Percentiles rank a stretch among this genome's conserved stretches.
Evolutionary conservation across 257 asterid genomes (phyloP).

Genomic region (Pogostemon cablin): DNA sequence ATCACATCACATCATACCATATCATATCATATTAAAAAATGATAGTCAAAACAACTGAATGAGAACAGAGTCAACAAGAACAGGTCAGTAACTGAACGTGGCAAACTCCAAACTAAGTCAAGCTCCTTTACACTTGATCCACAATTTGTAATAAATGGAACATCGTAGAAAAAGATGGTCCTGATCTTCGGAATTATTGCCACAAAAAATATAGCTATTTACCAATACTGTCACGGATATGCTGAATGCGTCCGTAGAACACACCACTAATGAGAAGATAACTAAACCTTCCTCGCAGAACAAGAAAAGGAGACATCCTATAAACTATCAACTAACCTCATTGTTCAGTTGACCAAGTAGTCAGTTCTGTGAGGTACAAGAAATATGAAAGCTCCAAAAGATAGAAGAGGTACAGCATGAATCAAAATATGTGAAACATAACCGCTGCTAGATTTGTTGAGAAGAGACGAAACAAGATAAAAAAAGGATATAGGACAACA

Average conservation of each 20-base stretch:
- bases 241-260: not conserved
- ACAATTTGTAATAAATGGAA: too few species aligned
- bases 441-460: not conserved
- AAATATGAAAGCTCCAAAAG: not conserved
- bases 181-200: not conserved
- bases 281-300: not conserved
- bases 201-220: not conserved
- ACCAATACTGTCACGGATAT: not conserved
- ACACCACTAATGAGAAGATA: not conserved
- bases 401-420: not conserved
- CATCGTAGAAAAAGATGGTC: not conserved
- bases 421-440: not conserved
- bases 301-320: not conserved
- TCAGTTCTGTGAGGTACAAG: not conserved
- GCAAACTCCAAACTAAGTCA: not conserved
- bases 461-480: not conserved
- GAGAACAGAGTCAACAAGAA: not conserved
- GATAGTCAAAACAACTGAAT: not conserved
- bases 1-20: too few species aligned
- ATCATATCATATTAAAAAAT: not conserved
- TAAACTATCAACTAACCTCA: too few species aligned
- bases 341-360: not conserved
- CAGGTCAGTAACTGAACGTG: not conserved
- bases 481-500: not conserved
- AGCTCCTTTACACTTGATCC: not conserved